Percentiles rank a stretch among this genome's conserved stretches.
phyloP scores from a whole-genome alignment of 73 alveolate species.

The Vitrella brassicaformis region DNA sequence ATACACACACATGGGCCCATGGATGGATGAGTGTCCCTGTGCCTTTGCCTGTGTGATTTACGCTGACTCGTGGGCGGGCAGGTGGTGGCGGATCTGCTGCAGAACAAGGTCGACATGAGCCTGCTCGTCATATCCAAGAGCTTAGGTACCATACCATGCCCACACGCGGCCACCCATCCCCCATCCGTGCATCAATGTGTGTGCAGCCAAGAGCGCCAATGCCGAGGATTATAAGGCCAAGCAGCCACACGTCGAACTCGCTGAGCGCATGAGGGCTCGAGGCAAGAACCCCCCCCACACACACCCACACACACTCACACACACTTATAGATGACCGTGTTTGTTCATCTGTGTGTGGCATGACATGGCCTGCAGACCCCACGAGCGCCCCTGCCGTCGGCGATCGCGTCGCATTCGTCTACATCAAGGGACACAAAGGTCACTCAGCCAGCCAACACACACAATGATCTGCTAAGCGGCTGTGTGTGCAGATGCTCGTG shows the following conservation, averaged over 20 bases:
- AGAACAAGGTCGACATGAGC: constrained; percentile 91
- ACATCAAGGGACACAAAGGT: constrained; percentile 87
- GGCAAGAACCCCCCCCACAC: constrained; percentile 48
- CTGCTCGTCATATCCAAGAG: constrained; percentile 93
- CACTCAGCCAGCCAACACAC: not conserved
- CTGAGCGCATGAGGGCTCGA: constrained; percentile 95
- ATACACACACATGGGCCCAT: too few species aligned
- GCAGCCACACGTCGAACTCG: constrained; percentile 98
- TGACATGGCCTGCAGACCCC: constrained; percentile 23
- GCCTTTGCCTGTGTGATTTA: too few species aligned
- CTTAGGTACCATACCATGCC: constrained; percentile 53
- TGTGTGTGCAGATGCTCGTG: constrained; percentile 33
- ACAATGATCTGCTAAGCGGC: not conserved
- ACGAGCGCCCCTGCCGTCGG: constrained; percentile 93
- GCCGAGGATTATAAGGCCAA: constrained; percentile 61
- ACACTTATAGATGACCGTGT: not conserved
- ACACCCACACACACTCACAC: not conserved
- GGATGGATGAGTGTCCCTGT: too few species aligned
- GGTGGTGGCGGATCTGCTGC: constrained; percentile 82
- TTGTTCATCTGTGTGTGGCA: not conserved
- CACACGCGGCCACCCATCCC: constrained; percentile 41
- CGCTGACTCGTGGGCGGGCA: too few species aligned
- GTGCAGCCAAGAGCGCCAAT: constrained; percentile 26
- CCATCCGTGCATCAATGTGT: not conserved
- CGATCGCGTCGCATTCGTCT: constrained; percentile 93